These are phyloP conservation scores for Lithohypha guttulata DNA, from an alignment of 2,329 filamentous ascomycete genomes.

Conservation along the genomic window DNA sequence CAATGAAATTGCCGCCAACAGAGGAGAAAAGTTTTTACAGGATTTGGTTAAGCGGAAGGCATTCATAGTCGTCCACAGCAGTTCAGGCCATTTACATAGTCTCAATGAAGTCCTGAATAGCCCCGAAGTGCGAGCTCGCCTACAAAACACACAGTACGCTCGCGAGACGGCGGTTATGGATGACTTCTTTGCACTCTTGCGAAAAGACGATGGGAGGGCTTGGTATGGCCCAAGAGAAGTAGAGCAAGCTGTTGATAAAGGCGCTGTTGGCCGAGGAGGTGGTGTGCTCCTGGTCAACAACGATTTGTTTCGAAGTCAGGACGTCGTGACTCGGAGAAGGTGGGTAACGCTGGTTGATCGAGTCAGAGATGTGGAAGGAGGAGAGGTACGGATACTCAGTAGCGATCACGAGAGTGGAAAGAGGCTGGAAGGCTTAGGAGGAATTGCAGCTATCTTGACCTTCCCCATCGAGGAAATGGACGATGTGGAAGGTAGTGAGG, in stretches of 20 bases:
- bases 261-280: slow-evolving; percentile 77
- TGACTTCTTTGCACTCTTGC: slow-evolving; percentile 64
- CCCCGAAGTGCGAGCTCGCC: slow-evolving; percentile 61
- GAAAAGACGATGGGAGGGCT: slow-evolving; percentile 74
- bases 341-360: slow-evolving; percentile 82
- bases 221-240: slow-evolving; percentile 85
- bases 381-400: slow-evolving; percentile 79
- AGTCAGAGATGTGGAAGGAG: slow-evolving; percentile 69
- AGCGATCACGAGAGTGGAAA: slow-evolving; percentile 90
- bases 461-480: slow-evolving; percentile 78
- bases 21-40: slow-evolving; percentile 60
- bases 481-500: slow-evolving; percentile 54
- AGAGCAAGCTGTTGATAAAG: slow-evolving; percentile 69
- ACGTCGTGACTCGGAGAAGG: slow-evolving; percentile 62
- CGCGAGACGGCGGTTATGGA: slow-evolving; percentile 78
- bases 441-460: slow-evolving; percentile 80
- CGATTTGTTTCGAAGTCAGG: slow-evolving; percentile 71
- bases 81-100: slow-evolving; percentile 75
- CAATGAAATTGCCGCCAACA: slow-evolving; percentile 48
- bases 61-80: slow-evolving; percentile 66
- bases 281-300: slow-evolving; percentile 81
- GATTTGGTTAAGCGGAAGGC: slow-evolving; percentile 44
- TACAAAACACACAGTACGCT: slow-evolving; percentile 80
- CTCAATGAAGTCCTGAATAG: slow-evolving; percentile 79
- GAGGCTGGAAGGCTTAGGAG: slow-evolving; percentile 69